Evolutionary conservation across 805 yeast species (phyloP), one percentile per base, ranked within the genome.

Genomic region (Cyberlindnera misumaiensis): DNA sequence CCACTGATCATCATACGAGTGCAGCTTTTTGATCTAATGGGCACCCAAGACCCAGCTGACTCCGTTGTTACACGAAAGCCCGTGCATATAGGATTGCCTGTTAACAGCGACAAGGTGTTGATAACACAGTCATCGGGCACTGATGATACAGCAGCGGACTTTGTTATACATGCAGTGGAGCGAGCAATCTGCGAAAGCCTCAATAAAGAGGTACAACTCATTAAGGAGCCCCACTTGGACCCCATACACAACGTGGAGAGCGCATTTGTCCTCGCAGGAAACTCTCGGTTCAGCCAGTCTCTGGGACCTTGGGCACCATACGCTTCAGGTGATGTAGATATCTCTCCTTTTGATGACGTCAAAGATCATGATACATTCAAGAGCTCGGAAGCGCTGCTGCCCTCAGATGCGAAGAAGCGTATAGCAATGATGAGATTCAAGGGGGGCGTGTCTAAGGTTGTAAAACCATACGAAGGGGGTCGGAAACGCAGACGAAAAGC

Each of bases 271-370:
- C 51, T 79, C 11, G 68, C 73, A 40, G 88, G 89, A 3, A 70
- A 68, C 16, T 77, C 88, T 1, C 60, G 89, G 37, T 73, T 73
- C 47, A 68, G 80, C 1, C 63, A 72, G 22, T 68, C 88, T 9
- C 52, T 80, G 39, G 95, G 90, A 0, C 67, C 75, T 7, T 85
- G 94, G 94, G 55, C 74, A 0, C 73, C 80, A 0, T 85, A 83
- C 55, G 90, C 94, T 0, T 77, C 78, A 46, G 77, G 77, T 0
- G 61, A 66, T 1, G 74, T 77, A 6, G 95, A 85, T 56, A 65
- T 72, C 3, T 70, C 79, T 1, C 89, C 94, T 0, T 62, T 83
- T 28, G 73, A 69, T 13, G 58, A 66, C 27, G 53, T 63, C 1
- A 60, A 58, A 8, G 48, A 53, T 1, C 86, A 80, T 51, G 45